phyloP scores from a whole-genome alignment of 2,329 filamentous ascomycete genomes.

The Trichoderma simmonsii region DNA sequence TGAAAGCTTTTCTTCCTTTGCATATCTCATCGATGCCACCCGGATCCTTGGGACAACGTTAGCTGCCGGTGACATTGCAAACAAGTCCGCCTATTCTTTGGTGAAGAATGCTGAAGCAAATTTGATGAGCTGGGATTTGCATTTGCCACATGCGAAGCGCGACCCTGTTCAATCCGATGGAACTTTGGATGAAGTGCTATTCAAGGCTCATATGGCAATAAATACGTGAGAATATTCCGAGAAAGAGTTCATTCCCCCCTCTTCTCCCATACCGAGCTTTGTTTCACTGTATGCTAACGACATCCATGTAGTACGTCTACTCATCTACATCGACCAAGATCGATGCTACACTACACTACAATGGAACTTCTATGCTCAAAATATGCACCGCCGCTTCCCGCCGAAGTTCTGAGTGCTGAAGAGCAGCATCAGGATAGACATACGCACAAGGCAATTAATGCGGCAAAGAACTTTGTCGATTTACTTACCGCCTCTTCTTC shows the following conservation, averaged over 20 bases:
- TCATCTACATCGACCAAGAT: constrained; percentile 23
- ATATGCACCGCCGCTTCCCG: constrained; percentile 22
- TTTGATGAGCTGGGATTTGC: constrained; percentile 68
- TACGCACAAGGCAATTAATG: constrained; percentile 19
- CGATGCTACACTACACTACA: constrained; percentile 21
- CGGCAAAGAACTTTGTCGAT: constrained; percentile 20
- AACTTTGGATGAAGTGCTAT: constrained; percentile 74
- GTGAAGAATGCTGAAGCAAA: constrained; percentile 35
- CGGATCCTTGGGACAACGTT: constrained; percentile 62
- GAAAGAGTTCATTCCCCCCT: not conserved
- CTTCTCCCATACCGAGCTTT: no score
- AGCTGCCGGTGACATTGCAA: constrained; percentile 44
- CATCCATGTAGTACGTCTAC: constrained; percentile 16
- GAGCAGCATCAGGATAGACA: constrained; percentile 20
- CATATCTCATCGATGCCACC: constrained; percentile 73
- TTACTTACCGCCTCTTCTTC: constrained; percentile 20
- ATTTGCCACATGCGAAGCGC: constrained; percentile 66
- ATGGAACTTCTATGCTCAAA: constrained; percentile 25
- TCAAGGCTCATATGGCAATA: constrained; percentile 74
- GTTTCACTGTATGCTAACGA: not conserved
- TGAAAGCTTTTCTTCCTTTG: constrained; percentile 68
- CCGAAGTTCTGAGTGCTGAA: constrained; percentile 17
- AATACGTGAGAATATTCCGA: constrained; percentile 37
- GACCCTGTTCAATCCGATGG: constrained; percentile 61
- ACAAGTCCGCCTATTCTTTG: constrained; percentile 28